Evolutionary conservation across 1,284 basidiomycete genomes (phyloP), one percentile per base, ranked within the genome.

Genomic region (Bjerkandera adusta): DNA sequence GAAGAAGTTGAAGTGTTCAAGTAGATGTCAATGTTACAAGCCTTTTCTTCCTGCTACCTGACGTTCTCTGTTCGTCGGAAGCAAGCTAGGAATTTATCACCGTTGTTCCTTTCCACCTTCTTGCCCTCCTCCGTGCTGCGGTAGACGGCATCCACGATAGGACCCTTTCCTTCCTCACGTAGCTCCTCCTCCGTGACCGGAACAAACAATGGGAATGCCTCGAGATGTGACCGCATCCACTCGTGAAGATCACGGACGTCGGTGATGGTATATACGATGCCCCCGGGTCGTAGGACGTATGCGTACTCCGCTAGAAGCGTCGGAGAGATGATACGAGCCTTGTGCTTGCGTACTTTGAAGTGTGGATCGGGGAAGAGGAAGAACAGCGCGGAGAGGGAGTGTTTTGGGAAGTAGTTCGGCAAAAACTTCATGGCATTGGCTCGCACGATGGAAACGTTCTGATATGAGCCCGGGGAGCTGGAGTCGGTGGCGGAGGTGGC

Each of bases 351-450:
- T 15, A 82, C 78, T 68, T 99, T 99, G 79, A 99, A 99, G 68
- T 99, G 97, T 0, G 97, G 97, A 68, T 99, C 97, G 26, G 97
- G 97, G 68, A 98, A 99, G 51, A 99, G 81, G 75, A 99, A 98
- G 72, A 99, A 99, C 52, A 99, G 78, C 52, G 97, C 89, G 26
- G 86, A 85, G 40, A 97, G 75, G 56, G 97, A 96, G 51, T 85
- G 85, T 63, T 95, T 94, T 10, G 77, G 66, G 68, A 99, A 97
- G 69, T 95, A 98, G 71, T 99, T 99, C 11, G 95, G 92, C 54
- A 98, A 79, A 68, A 98, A 98, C 71, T 99, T 99, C 96, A 98
- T 98, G 36, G 92, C 88, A 67, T 99, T 99, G 8, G 92, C 93
- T 42, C 96, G 88, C 52, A 97, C 88, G 53, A 98, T 85, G 40